Evolutionary conservation across 768 basidiomycete species (phyloP), one percentile per base, ranked within the genome.

Genomic region (Cystofilobasidium ferigula): DNA sequence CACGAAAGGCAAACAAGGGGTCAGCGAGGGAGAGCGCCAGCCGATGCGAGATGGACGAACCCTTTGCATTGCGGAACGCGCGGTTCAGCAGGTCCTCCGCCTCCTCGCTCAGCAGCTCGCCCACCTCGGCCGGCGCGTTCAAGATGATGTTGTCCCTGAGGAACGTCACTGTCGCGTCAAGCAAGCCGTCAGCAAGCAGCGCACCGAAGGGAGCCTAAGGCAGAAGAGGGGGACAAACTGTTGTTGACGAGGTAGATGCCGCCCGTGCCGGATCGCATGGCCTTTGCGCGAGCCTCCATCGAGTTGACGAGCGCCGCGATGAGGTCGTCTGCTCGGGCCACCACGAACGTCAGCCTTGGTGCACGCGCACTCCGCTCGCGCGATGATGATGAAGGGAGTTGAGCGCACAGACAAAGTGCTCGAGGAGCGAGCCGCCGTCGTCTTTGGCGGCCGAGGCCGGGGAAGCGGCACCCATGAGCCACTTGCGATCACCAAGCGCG

Each of bases 161-260:
- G 42, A 57, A 68, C 6, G 61, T 20, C 20, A 68, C 66, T 67
- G 59, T 14, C 13, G 10, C 43, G 43, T 22, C 10, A 45, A 12
- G 10, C 43, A 22, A 9, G 38, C 43, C 43, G 10, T 47, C 45
- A 6, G 9, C 36, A 22, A 51, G 34, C 34, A 8, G 35, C n/a
- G n/a, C n/a, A n/a, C n/a, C n/a, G n/a, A n/a, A n/a, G 32, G 22
- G 26, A 1, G n/a, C 7, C 28, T 5, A 43, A 16, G 42, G 45
- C 22, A 22, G 26, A 32, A 18, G 34, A 22, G 6, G 16, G 34
- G 8, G 9, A 61, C 66, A n/a, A 8, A 68, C 66, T 61, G 34
- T 68, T 68, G 53, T 62, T 62, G 54, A 68, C 30, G 6, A 62
- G 26, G n/a, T 40, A 68, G 43, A 68, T 61, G 42, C 60, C 66